Base-by-base conservation (phyloP, 352 stramenopile genomes). In the Globisporangium spinosum region DNA sequence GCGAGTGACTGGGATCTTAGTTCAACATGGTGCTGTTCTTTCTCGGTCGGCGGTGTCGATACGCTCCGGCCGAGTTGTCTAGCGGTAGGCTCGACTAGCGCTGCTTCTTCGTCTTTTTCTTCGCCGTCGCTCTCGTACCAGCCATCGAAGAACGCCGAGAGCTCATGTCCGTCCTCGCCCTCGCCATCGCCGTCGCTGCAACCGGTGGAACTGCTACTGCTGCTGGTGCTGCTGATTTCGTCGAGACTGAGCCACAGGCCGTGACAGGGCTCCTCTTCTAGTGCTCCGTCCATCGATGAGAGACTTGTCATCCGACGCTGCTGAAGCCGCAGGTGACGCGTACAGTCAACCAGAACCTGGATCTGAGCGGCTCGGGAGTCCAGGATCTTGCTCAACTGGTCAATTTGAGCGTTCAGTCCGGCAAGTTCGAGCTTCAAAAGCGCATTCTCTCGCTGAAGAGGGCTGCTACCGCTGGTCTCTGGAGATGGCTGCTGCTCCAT, bases 351-450 rank as follows among this genome's bases (percentile, higher is more conserved):
- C 29, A 70, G 20, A n/a, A 43, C 27, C 23, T 65, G 29, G 45
- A 70, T 70, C 27, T 65, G 56, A 2, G 35, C 58, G 5, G 65
- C 57, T 29, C 65, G 35, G n/a, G 57, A 22, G 29, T 51, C 22
- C 3, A 55, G 22, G 1, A 56, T 12, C 17, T 59, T 49, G 6
- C 51, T 23, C 32, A 70, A 6, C 5, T 65, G 22, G 22, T 9
- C 56, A 12, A 65, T 51, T 25, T 56, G 32, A 3, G 17, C 32
- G 6, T 12, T 35, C 9, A 70, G 34, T 17, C 25, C 45, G 1
- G 45, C 45, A 17, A 70, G 15, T 17, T 70, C 45, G 32, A 22
- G 65, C 45, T 55, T 65, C 32, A 70, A 58, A 7, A 5, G 9
- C 8, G 40, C 65, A 58, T 70, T 70, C 25, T 65, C 63, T 32